phyloP scores from a whole-genome alignment of 495 filamentous ascomycete species.

The Hypoxylon lienhwacheense region DNA sequence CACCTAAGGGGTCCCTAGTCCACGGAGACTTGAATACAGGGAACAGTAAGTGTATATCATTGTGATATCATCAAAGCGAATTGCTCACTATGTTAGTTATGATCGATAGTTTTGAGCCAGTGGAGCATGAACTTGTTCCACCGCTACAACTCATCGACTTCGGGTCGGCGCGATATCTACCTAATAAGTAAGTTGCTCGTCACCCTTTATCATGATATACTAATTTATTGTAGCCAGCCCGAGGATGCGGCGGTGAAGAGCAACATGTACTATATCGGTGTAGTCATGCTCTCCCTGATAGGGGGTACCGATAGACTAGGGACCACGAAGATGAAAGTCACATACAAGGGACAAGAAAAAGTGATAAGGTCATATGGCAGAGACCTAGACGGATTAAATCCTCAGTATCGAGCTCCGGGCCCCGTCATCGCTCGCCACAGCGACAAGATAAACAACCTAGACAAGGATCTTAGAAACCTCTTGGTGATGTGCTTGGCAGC shows the following conservation, averaged over 20 bases:
- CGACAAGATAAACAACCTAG: constrained; percentile 18
- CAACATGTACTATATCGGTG: constrained; percentile 14
- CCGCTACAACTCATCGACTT: constrained; percentile 32
- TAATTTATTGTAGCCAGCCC: background rate
- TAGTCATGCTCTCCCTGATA: constrained; percentile 19
- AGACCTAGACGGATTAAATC: constrained; percentile 24
- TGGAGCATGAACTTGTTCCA: constrained; percentile 13
- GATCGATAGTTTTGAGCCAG: constrained; percentile 19
- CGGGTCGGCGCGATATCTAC: constrained; percentile 8
- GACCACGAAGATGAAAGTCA: constrained; percentile 16
- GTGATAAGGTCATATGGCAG: constrained; percentile 18
- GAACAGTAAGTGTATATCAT: constrained; percentile 18
- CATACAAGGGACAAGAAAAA: background rate
- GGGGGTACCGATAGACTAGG: constrained; percentile 7
- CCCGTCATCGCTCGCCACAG: constrained; percentile 2
- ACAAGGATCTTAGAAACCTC: constrained; percentile 25
- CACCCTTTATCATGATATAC: background rate
- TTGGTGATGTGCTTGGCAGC: constrained; percentile 15
- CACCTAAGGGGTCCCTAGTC: constrained; percentile 7
- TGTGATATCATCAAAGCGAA: background rate
- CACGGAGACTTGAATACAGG: constrained; percentile 28
- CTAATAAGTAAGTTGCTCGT: background rate
- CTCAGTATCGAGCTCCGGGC: background rate
- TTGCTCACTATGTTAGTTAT: constrained; percentile 17
- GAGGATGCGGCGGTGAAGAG: background rate